Conservation (phyloP, 2,329 filamentous ascomycete species). For the Botrytis galanthina region DNA sequence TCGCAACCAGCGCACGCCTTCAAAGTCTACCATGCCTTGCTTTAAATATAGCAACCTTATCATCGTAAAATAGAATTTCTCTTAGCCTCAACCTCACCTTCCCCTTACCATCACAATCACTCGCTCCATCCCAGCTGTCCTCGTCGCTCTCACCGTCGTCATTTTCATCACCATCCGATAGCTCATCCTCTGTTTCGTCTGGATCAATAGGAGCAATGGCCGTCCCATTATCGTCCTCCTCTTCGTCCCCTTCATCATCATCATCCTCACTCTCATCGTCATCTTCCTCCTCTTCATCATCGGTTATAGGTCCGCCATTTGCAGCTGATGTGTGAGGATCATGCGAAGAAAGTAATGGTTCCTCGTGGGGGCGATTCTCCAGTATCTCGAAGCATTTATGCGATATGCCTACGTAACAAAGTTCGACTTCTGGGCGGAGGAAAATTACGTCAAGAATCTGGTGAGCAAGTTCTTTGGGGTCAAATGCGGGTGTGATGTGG, state of each 20-base stretch:
- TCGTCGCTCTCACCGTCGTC: constrained; percentile 43
- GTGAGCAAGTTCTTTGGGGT: constrained; percentile 68
- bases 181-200: constrained; percentile 40
- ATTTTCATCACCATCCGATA: constrained; percentile 42
- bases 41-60: constrained; percentile 78
- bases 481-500: constrained; percentile 53
- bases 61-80: constrained; percentile 82
- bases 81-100: constrained; percentile 58
- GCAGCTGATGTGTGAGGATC: constrained; percentile 36
- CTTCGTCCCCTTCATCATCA: constrained; percentile 46
- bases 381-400: constrained; percentile 80
- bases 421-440: constrained; percentile 69
- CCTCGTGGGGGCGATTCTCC: constrained; percentile 56
- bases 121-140: constrained; percentile 51
- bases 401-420: constrained; percentile 76
- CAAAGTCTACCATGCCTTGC: constrained; percentile 49
- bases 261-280: constrained; percentile 46
- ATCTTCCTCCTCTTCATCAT: constrained; percentile 49
- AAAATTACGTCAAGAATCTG: constrained; percentile 78
- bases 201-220: constrained; percentile 37
- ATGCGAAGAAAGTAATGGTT: constrained; percentile 31
- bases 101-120: constrained; percentile 43
- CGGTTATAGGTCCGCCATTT: constrained; percentile 41
- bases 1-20: not conserved
- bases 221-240: constrained; percentile 41